Conservation (phyloP, 2,329 filamentous ascomycete genomes). For the Rugonectria rugulosa region DNA sequence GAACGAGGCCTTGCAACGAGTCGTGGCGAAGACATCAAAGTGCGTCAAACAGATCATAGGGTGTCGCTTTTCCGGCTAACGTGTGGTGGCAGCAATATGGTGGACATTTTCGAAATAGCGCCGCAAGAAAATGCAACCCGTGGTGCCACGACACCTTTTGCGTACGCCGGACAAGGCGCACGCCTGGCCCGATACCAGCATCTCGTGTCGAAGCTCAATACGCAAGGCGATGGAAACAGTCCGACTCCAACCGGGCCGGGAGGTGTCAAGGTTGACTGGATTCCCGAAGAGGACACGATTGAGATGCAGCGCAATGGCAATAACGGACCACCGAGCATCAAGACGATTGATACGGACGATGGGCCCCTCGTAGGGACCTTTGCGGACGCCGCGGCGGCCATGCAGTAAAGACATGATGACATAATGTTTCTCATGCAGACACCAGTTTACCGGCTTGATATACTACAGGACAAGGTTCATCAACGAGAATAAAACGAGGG, state of each 20-base stretch:
- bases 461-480: background rate
- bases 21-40: constrained; percentile 71
- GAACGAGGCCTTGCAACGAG: constrained; percentile 69
- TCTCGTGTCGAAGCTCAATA: constrained; percentile 66
- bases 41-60: constrained; percentile 44
- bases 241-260: constrained; percentile 32
- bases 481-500: constrained; percentile 1
- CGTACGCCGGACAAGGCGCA: constrained; percentile 62
- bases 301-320: constrained; percentile 54
- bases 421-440: constrained; percentile 3
- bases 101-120: constrained; percentile 72
- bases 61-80: constrained; percentile 15
- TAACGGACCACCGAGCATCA: constrained; percentile 44
- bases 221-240: constrained; percentile 47
- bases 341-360: constrained; percentile 44
- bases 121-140: constrained; percentile 55
- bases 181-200: constrained; percentile 66
- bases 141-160: constrained; percentile 50
- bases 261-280: constrained; percentile 63
- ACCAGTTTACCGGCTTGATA: background rate
- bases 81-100: constrained; percentile 62
- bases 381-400: constrained; percentile 64
- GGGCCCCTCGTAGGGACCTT: constrained; percentile 66
- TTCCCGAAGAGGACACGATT: constrained; percentile 58
- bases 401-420: constrained; percentile 44